Evolutionary conservation across 768 basidiomycete genomes (phyloP).

Genomic region (Austroboletus eburneus): DNA sequence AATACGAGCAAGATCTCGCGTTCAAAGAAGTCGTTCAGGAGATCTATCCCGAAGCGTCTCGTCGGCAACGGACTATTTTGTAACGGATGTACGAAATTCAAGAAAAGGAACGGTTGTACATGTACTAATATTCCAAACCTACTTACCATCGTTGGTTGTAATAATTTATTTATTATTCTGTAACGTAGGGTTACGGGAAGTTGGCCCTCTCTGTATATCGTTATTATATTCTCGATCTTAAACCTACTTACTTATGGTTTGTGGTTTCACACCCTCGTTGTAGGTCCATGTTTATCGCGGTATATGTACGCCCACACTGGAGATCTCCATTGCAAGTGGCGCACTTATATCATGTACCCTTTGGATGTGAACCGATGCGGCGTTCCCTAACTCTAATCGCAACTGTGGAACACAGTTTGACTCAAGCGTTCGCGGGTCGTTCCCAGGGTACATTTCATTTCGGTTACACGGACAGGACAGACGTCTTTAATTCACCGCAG

Average conservation of each 20-base stretch:
- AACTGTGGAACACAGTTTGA: slow-evolving; percentile 4
- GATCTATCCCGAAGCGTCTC: slow-evolving; percentile 25
- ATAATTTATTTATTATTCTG: too few relatives aligned
- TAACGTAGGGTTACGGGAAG: too few relatives aligned
- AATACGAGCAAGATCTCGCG: slow-evolving; percentile 31
- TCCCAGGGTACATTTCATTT: slow-evolving; percentile 2
- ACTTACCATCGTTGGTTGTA: too few relatives aligned
- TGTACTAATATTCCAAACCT: neutral
- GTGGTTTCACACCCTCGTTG: too few relatives aligned
- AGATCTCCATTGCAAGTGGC: too few relatives aligned
- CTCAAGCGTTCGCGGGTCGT: neutral
- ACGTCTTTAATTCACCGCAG: neutral
- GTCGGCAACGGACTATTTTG: slow-evolving; percentile 12
- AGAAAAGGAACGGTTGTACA: neutral
- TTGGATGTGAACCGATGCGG: too few relatives aligned
- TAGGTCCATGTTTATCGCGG: too few relatives aligned
- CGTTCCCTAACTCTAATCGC: neutral
- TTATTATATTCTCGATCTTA: too few relatives aligned
- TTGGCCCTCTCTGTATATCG: too few relatives aligned
- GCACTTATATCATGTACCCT: too few relatives aligned
- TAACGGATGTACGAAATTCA: neutral
- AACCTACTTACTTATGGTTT: too few relatives aligned
- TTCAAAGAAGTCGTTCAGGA: slow-evolving; percentile 29
- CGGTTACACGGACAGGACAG: neutral
- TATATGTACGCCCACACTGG: too few relatives aligned